These are phyloP conservation scores for Penicillium verrucosum DNA, from an alignment of 2,329 filamentous ascomycete genomes.

Conservation along the genomic window DNA sequence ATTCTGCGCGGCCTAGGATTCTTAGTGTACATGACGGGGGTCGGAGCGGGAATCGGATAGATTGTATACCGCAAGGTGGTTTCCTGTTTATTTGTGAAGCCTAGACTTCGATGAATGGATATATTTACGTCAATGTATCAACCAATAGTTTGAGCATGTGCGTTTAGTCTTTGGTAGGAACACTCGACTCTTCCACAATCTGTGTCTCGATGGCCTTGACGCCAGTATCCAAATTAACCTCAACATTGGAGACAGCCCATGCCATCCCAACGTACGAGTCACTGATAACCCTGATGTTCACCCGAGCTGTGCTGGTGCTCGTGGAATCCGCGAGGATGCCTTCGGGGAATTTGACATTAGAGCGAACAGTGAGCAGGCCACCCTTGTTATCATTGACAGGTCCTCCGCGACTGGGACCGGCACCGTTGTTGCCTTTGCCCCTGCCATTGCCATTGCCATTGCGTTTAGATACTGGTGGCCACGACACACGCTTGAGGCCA, in stretches of 20 bases:
- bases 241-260: constrained; percentile 53
- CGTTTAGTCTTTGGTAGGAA: constrained; percentile 12
- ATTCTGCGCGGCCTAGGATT: constrained; percentile 54
- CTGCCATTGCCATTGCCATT: constrained; percentile 11
- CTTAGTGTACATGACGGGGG: constrained; percentile 52
- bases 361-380: constrained; percentile 24
- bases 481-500: constrained; percentile 80
- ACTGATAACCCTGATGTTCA: constrained; percentile 76
- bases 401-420: constrained; percentile 15
- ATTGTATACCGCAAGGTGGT: constrained; percentile 33
- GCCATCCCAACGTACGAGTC: constrained; percentile 81
- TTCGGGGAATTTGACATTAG: constrained; percentile 33
- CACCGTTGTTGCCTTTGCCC: constrained; percentile 14
- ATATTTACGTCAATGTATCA: not conserved
- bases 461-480: constrained; percentile 49
- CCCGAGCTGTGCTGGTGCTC: constrained; percentile 28
- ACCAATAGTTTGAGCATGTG: not conserved
- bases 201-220: constrained; percentile 15
- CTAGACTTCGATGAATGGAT: not conserved
- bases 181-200: constrained; percentile 15
- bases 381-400: constrained; percentile 15
- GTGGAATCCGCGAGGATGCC: constrained; percentile 15
- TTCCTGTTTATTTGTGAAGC: constrained; percentile 36
- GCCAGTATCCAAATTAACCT: constrained; percentile 45
- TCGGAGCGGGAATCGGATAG: constrained; percentile 35